Percentiles rank a stretch among this genome's conserved stretches.
phyloP scores from a whole-genome alignment of 2,329 filamentous ascomycete species.

The Xylariaceae sp. region DNA sequence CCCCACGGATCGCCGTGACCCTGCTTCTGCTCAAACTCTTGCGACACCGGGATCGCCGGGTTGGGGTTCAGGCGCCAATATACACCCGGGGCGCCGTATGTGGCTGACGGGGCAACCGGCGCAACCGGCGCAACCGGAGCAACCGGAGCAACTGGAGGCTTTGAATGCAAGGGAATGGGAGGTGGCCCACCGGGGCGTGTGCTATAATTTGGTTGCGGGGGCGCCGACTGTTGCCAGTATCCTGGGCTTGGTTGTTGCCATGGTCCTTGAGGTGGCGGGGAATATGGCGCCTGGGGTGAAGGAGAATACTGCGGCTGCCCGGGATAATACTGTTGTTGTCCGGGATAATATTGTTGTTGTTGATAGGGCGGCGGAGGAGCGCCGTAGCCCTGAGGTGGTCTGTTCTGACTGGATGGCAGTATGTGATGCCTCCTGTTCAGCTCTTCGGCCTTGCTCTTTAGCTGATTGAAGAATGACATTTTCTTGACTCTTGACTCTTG shows the following conservation, averaged over 20 bases:
- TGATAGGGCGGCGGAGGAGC: conserved; percentile 9
- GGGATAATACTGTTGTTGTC: conserved; percentile 19
- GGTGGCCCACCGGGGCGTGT: conserved; percentile 20
- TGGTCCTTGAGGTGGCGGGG: conserved; percentile 10
- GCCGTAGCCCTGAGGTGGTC: conserved; percentile 18
- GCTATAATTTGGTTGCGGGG: conserved; percentile 19
- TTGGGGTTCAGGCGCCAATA: conserved; percentile 52
- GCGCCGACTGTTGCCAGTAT: conserved; percentile 9
- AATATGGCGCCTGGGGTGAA: conserved; percentile 9
- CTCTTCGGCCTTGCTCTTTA: conserved; percentile 37
- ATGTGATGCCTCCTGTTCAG: conserved; percentile 30
- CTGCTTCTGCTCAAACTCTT: conserved; percentile 50
- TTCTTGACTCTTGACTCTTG: not conserved
- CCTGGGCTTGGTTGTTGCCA: conserved; percentile 13
- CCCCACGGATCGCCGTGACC: conserved; percentile 49
- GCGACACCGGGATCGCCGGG: conserved; percentile 40
- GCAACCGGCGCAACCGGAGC: too few species aligned
- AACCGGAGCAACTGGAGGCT: conserved; percentile 10
- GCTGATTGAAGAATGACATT: conserved; percentile 32
- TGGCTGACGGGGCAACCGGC: not conserved
- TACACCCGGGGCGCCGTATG: conserved; percentile 13
- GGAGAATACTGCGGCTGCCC: conserved; percentile 8
- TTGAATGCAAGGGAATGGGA: conserved; percentile 21
- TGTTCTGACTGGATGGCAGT: conserved; percentile 22
- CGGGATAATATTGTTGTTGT: conserved; percentile 22